These are phyloP conservation scores for Aspergillus cavernicola DNA, from an alignment of 495 filamentous ascomycete genomes.

Conservation along the genomic window DNA sequence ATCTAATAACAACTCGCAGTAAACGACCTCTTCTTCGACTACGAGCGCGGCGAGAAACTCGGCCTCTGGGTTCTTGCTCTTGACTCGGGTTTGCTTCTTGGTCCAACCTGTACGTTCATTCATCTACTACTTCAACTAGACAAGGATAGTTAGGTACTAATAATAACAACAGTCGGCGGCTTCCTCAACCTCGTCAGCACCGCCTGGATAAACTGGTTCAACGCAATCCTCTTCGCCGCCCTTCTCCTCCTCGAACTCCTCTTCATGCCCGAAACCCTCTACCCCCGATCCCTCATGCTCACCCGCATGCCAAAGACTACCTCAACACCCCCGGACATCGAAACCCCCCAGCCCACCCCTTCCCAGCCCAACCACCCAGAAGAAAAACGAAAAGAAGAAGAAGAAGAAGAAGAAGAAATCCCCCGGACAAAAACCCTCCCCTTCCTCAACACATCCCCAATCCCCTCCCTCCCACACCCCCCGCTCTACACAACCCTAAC, in stretches of 20 bases:
- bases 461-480: constrained; percentile 54
- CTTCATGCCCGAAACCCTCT: constrained; percentile 59
- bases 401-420: constrained; percentile 19
- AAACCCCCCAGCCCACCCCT: constrained; percentile 25
- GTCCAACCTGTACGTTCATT: constrained; percentile 44
- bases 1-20: constrained; percentile 17
- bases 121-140: background rate
- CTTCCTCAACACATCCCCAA: constrained; percentile 46
- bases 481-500: constrained; percentile 47
- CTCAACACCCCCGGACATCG: constrained; percentile 16
- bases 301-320: constrained; percentile 25
- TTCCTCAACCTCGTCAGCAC: constrained; percentile 50
- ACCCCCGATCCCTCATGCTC: constrained; percentile 53
- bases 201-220: constrained; percentile 58
- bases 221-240: constrained; percentile 52
- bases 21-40: constrained; percentile 55
- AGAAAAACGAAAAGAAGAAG: no score
- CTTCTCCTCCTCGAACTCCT: constrained; percentile 49
- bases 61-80: constrained; percentile 60
- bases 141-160: background rate
- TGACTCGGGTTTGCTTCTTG: constrained; percentile 53
- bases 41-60: constrained; percentile 58
- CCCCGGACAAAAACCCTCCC: constrained; percentile 46
- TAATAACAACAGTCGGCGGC: constrained; percentile 44
- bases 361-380: no score